These are phyloP conservation scores for Mortierella sp. DNA, from an alignment of 371 early-diverging fungal genomes.

Conservation along the genomic window DNA sequence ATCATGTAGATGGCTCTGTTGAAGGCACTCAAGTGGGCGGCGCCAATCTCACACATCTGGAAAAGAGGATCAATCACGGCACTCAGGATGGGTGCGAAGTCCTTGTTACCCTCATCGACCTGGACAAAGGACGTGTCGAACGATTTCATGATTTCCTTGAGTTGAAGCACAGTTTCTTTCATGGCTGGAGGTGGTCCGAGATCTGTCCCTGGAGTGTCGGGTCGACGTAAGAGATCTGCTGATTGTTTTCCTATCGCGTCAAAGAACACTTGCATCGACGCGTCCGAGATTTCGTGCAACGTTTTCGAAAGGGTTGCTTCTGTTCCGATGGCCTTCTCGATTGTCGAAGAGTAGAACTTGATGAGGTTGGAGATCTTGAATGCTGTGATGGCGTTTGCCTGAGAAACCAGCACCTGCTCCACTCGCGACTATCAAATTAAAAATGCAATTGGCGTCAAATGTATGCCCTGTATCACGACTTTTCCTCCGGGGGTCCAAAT, in stretches of 20 bases:
- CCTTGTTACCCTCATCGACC: conserved; percentile 62
- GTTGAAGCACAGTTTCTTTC: conserved; percentile 75
- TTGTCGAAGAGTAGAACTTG: conserved; percentile 82
- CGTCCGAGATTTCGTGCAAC: conserved; percentile 73
- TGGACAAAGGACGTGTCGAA: conserved; percentile 81
- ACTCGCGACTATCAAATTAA: conserved; percentile 69
- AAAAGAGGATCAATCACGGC: conserved; percentile 82
- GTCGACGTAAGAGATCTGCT: conserved; percentile 70
- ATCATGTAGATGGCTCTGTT: conserved; percentile 81
- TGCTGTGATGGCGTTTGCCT: conserved; percentile 75
- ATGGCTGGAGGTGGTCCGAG: conserved; percentile 73
- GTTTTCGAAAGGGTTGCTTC: conserved; percentile 68
- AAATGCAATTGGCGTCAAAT: background rate
- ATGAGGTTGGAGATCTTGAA: conserved; percentile 82
- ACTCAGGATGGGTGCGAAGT: conserved; percentile 74
- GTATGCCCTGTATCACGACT: background rate
- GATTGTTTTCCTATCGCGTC: conserved; percentile 77
- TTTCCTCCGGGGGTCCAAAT: background rate
- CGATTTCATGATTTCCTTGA: conserved; percentile 86
- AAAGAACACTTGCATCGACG: conserved; percentile 79
- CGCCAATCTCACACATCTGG: conserved; percentile 78
- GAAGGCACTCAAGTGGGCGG: conserved; percentile 64
- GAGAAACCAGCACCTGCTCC: conserved; percentile 82
- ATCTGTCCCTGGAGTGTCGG: conserved; percentile 72
- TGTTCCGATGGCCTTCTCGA: conserved; percentile 72